Evolutionary conservation across 208 protist species (phyloP).

Genomic region (Leishmania amazonensis): DNA sequence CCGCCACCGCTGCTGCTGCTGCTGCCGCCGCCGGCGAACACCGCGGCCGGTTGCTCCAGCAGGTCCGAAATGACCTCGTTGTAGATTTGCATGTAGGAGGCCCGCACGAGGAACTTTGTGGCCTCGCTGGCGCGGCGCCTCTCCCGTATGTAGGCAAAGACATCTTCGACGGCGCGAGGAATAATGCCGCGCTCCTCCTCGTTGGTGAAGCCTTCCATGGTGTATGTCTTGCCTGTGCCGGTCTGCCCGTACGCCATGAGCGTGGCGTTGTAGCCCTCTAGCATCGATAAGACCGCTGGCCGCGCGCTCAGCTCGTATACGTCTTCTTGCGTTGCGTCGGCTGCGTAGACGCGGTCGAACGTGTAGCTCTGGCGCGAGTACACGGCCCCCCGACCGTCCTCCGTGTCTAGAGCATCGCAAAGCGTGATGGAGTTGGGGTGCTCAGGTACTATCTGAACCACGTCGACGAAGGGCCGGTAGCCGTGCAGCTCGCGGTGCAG

Average conservation of each 20-base stretch:
- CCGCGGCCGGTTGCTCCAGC: constrained; percentile 30
- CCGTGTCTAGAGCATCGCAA: constrained; percentile 72
- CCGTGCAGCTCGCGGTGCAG: constrained; percentile 78
- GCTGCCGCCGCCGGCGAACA: neutral
- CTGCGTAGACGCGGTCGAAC: constrained; percentile 72
- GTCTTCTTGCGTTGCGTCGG: constrained; percentile 51
- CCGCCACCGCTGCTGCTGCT: neutral
- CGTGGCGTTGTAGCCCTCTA: constrained; percentile 87
- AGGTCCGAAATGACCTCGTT: constrained; percentile 90
- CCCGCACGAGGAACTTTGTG: constrained; percentile 58
- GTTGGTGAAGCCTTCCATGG: constrained; percentile 88
- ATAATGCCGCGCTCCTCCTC: constrained; percentile 85
- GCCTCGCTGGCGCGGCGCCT: constrained; percentile 13
- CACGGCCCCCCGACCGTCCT: constrained; percentile 50
- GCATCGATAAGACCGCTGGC: constrained; percentile 69
- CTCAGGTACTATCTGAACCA: constrained; percentile 57
- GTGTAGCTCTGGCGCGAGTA: constrained; percentile 80
- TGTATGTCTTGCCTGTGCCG: constrained; percentile 88
- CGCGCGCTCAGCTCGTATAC: constrained; percentile 79
- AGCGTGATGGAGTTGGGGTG: constrained; percentile 64
- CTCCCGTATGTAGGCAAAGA: constrained; percentile 57
- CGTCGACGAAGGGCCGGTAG: constrained; percentile 60
- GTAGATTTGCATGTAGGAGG: constrained; percentile 92
- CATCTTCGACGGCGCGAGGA: constrained; percentile 61
- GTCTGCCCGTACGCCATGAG: constrained; percentile 92